Evolutionary conservation across 2,329 filamentous ascomycete genomes (phyloP), one percentile per base, ranked within the genome.

Genomic region (Phyllosticta ampelicida): DNA sequence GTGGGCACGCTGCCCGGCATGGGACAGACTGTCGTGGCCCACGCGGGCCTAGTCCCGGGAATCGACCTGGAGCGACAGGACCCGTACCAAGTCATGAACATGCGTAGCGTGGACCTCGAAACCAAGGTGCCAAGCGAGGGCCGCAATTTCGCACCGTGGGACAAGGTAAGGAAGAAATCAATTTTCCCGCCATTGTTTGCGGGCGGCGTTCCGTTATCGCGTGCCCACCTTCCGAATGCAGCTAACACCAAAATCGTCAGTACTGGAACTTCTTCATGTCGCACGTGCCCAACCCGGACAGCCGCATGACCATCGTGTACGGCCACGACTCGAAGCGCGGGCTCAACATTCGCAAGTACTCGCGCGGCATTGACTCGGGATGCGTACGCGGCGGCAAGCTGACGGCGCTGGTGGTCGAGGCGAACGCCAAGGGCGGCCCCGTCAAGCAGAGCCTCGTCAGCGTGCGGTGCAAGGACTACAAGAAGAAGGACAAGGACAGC

Each of bases 11-110:
- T 91, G 36, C 75, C 78, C 0, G 73, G 72, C 1, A 76, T 85
- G 69, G 80, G 85, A 36, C 78, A 85, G 60, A 77, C 95, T 4
- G 78, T 86, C 5, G 86, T 90, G 54, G 92, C 91, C 6, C 94
- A 97, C 74, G 92, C 83, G 0, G 94, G 94, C 0, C 78, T 97
- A 1, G 85, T 94, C 0, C 89, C 92, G 0, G 86, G 85, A 5
- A 74, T 95, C 0, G 71, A 80, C 0, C 77, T 95, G 13, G 77
- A 85, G 51, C 76, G 80, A 55, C 92, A 86, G 65, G 82, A 96
- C 70, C 86, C 90, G 0, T 85, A 83, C 70, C 85, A 86, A 55
- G 87, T 88, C 48, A 96, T 96, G 90, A 94, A 90, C 68, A 95
- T 99, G 89, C 84, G 90, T 59, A 88, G 85, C 6, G 81, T 96